Evolutionary conservation across 2,329 filamentous ascomycete species (phyloP).

Genomic region (Neoascochyta sp.): DNA sequence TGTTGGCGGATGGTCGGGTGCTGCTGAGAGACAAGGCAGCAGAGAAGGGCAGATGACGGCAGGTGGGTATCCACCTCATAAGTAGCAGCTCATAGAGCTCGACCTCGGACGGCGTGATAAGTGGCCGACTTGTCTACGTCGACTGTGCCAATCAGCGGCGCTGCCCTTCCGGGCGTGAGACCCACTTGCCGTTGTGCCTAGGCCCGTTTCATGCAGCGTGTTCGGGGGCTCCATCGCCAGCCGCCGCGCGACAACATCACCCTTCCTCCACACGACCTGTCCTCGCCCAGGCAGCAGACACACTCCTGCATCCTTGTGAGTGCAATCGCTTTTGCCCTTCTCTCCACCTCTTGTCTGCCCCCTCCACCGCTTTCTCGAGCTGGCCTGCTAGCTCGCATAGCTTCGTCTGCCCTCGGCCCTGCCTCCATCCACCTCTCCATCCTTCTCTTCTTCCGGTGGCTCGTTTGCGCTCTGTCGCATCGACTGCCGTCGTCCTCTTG

Average conservation of each 20-base stretch:
- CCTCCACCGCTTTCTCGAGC: slow-evolving; percentile 26
- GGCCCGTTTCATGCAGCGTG: slow-evolving; percentile 19
- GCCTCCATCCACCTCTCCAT: slow-evolving; percentile 27
- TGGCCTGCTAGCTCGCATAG: slow-evolving; percentile 30
- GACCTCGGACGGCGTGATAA: too few species aligned
- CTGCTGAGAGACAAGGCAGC: too few species aligned
- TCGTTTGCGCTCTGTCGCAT: slow-evolving; percentile 32
- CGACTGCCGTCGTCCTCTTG: slow-evolving; percentile 27
- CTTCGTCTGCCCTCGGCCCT: slow-evolving; percentile 32
- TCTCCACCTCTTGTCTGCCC: slow-evolving; percentile 28
- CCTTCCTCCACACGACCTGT: slow-evolving; percentile 21
- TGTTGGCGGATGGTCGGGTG: too few species aligned
- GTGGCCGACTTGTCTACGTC: too few species aligned
- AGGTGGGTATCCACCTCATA: not conserved
- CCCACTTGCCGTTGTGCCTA: slow-evolving; percentile 26
- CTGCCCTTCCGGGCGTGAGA: too few species aligned
- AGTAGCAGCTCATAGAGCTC: too few species aligned
- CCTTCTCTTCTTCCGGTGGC: slow-evolving; percentile 32
- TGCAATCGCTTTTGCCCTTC: slow-evolving; percentile 33
- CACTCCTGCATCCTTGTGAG: slow-evolving; percentile 39
- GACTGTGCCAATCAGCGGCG: too few species aligned
- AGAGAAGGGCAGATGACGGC: not conserved
- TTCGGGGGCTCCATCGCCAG: slow-evolving; percentile 11
- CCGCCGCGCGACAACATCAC: slow-evolving; percentile 19
- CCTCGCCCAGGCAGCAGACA: slow-evolving; percentile 20